Conservation (phyloP, 805 yeast genomes). For the Saturnispora silvae region DNA sequence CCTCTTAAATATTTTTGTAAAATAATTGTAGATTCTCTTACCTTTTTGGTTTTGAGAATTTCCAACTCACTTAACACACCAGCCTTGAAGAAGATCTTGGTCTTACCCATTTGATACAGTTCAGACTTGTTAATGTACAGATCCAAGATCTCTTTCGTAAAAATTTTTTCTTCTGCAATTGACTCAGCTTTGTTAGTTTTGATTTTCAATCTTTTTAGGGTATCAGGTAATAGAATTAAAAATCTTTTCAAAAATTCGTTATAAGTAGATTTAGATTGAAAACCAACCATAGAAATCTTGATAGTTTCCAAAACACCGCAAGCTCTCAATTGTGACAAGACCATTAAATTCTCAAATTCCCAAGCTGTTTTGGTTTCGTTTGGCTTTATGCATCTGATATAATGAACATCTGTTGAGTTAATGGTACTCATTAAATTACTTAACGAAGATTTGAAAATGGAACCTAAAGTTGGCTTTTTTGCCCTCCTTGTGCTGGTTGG, state of each 20-base stretch:
- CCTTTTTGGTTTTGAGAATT: slow-evolving; percentile 67
- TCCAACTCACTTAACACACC: slow-evolving; percentile 92
- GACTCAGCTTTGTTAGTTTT: slow-evolving; percentile 38
- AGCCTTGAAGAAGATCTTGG: slow-evolving; percentile 90
- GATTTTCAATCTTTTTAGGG: slow-evolving; percentile 47
- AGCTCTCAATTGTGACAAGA: slow-evolving; percentile 86
- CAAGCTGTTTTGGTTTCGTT: slow-evolving; percentile 89
- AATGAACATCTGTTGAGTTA: slow-evolving; percentile 88
- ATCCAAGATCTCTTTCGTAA: slow-evolving; percentile 58
- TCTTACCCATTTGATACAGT: slow-evolving; percentile 81
- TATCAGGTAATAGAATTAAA: slow-evolving; percentile 63
- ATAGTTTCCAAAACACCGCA: slow-evolving; percentile 98
- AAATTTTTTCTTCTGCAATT: slow-evolving; percentile 45
- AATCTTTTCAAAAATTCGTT: slow-evolving; percentile 86
- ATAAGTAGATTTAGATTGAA: slow-evolving; percentile 94
- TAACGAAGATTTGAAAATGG: slow-evolving; percentile 83
- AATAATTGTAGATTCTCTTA: slow-evolving; percentile 66
- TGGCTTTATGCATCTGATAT: slow-evolving; percentile 95
- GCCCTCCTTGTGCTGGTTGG: slow-evolving; percentile 16
- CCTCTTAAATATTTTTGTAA: slow-evolving; percentile 77
- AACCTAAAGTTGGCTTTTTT: slow-evolving; percentile 87
- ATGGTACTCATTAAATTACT: slow-evolving; percentile 89
- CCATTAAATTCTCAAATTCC: slow-evolving; percentile 93
- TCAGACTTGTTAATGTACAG: slow-evolving; percentile 49
- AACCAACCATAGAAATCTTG: slow-evolving; percentile 93